phyloP scores from a whole-genome alignment of 2,329 filamentous ascomycete species.

The Epichloe typhina region DNA sequence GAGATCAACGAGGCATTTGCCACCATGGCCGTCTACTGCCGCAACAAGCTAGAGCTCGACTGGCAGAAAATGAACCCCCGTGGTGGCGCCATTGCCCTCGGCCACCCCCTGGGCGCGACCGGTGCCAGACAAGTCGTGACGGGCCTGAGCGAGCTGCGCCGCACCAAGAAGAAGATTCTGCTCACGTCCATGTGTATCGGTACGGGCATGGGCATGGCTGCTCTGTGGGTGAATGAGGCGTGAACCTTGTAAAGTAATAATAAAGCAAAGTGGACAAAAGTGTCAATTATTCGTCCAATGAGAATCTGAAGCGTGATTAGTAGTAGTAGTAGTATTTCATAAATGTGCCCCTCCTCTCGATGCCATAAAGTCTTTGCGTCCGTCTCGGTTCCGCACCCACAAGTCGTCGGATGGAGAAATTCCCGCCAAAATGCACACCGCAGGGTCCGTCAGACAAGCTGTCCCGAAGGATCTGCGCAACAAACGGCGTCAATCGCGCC shows the following conservation, averaged over 20 bases:
- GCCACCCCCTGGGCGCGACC: slow-evolving; percentile 74
- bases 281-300: not conserved
- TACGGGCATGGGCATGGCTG: slow-evolving; percentile 57
- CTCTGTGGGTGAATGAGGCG: slow-evolving; percentile 48
- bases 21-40: slow-evolving; percentile 93
- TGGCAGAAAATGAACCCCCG: slow-evolving; percentile 70
- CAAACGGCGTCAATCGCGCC: too few relatives aligned
- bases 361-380: too few relatives aligned
- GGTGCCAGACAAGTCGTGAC: slow-evolving; percentile 78
- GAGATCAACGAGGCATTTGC: slow-evolving; percentile 98
- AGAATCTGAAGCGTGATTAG: not conserved
- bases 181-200: slow-evolving; percentile 84
- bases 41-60: slow-evolving; percentile 57
- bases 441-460: too few relatives aligned
- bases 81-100: slow-evolving; percentile 71
- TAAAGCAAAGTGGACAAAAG: too few relatives aligned
- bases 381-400: too few relatives aligned
- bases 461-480: too few relatives aligned
- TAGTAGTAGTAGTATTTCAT: too few relatives aligned
- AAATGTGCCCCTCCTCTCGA: too few relatives aligned
- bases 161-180: slow-evolving; percentile 79
- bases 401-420: too few relatives aligned
- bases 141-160: slow-evolving; percentile 69
- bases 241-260: not conserved
- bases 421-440: too few relatives aligned